Percentiles rank a stretch among this genome's conserved stretches.
phyloP scores from a whole-genome alignment of 2,329 filamentous ascomycete species.

The Diaporthe vexans region DNA sequence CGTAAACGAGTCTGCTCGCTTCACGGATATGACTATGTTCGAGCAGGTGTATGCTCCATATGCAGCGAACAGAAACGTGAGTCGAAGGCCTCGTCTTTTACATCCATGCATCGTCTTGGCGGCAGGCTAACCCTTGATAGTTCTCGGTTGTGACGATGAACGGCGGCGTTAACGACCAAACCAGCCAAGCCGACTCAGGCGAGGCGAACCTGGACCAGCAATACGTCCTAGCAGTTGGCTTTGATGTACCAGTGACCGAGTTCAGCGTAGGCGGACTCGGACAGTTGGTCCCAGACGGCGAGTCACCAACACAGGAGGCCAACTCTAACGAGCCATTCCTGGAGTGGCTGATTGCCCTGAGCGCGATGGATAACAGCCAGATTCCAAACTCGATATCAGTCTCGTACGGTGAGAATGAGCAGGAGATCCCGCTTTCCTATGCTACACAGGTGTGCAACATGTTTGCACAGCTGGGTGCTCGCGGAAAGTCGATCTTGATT shows the following conservation, averaged over 20 bases:
- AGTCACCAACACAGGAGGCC: constrained; percentile 46
- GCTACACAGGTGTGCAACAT: constrained; percentile 70
- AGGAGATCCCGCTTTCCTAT: constrained; percentile 68
- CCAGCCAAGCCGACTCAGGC: constrained; percentile 45
- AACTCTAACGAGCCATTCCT: constrained; percentile 78
- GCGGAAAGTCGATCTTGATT: constrained; percentile 74
- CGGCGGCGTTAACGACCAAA: constrained; percentile 57
- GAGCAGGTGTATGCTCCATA: constrained; percentile 56
- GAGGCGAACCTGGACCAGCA: constrained; percentile 49
- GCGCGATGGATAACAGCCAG: constrained; percentile 62
- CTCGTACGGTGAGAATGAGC: constrained; percentile 79
- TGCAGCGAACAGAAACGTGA: constrained; percentile 51
- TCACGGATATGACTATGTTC: constrained; percentile 58
- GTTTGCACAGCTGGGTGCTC: constrained; percentile 73
- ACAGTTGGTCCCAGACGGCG: constrained; percentile 51
- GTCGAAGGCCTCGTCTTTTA: rapidly evolving
- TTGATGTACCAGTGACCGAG: constrained; percentile 47
- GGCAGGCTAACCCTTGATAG: background rate
- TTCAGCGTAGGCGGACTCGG: constrained; percentile 52
- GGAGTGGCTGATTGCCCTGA: constrained; percentile 71
- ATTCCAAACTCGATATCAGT: constrained; percentile 73
- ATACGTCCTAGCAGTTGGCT: constrained; percentile 43
- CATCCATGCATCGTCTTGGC: rapidly evolving
- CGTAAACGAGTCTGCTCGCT: constrained; percentile 63
- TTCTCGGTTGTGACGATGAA: constrained; percentile 58